These are phyloP conservation scores for Lichtheimia hyalospora DNA, from an alignment of 371 early-diverging fungal species.

Conservation along the genomic window DNA sequence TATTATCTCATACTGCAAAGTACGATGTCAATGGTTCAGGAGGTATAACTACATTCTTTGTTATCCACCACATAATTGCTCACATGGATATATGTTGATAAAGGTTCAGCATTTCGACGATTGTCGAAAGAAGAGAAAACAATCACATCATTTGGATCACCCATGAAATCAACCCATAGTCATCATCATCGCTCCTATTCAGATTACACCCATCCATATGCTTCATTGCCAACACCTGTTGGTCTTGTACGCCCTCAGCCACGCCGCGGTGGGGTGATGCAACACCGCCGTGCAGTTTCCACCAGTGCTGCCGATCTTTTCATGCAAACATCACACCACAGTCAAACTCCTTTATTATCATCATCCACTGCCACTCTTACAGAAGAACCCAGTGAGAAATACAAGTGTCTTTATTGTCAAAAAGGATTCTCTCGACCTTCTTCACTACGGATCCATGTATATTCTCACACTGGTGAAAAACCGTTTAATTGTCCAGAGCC, in stretches of 20 bases:
- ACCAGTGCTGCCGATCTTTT: neutral
- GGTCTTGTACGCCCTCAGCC: neutral
- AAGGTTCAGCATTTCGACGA: no score
- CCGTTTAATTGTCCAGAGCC: conserved; percentile 55
- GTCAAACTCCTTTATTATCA: no score
- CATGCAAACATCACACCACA: no score
- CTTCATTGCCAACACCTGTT: neutral
- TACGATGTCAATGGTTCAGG: no score
- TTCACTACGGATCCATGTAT: conserved; percentile 56
- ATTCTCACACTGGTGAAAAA: conserved; percentile 68
- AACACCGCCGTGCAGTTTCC: neutral
- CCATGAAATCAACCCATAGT: neutral
- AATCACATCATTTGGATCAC: no score
- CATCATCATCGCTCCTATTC: conserved; percentile 1
- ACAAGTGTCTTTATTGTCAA: conserved; percentile 52
- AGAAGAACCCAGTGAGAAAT: neutral
- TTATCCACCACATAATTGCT: no score
- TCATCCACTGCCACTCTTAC: no score
- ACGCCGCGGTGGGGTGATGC: neutral
- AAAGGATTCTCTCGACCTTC: conserved; percentile 63
- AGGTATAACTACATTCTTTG: no score
- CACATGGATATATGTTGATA: no score
- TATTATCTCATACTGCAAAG: no score
- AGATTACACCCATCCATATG: neutral
- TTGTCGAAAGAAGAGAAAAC: no score